Percentiles rank a stretch among this genome's conserved stretches.
Evolutionary conservation across 495 filamentous ascomycete genomes (phyloP).

Genomic region (Elasticomyces elasticus): DNA sequence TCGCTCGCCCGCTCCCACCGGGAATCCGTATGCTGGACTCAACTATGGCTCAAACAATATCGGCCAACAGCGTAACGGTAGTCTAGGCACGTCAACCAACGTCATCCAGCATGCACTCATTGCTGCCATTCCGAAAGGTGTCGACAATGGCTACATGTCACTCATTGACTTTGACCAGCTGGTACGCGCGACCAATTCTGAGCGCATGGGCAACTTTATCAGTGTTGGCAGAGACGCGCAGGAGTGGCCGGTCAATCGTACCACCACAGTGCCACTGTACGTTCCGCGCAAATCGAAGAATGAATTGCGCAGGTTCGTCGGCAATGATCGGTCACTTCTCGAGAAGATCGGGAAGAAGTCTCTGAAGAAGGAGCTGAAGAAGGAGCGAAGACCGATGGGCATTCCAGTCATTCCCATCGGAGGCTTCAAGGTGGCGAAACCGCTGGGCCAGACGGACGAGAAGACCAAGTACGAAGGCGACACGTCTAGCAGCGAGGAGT

Average conservation of each 20-base stretch:
- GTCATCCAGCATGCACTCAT: constrained; percentile 14
- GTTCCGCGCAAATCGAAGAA: constrained; percentile 36
- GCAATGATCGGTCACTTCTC: constrained; percentile 24
- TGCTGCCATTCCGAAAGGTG: constrained; percentile 28
- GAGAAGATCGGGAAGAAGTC: constrained; percentile 22
- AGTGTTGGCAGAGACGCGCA: constrained; percentile 28
- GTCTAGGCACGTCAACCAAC: not conserved
- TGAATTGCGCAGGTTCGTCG: constrained; percentile 32
- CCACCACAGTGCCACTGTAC: constrained; percentile 29
- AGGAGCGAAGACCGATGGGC: not conserved
- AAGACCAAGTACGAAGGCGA: constrained; percentile 29
- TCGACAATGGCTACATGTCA: constrained; percentile 28
- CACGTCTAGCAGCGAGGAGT: constrained; percentile 26
- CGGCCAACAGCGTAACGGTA: not conserved
- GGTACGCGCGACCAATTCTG: constrained; percentile 33
- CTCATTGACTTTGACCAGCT: constrained; percentile 33
- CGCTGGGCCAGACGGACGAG: not conserved
- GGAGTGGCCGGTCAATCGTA: constrained; percentile 15
- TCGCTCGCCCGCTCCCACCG: constrained; percentile 4
- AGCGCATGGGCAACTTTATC: constrained; percentile 33
- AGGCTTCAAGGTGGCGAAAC: not conserved
- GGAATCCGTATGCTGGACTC: not conserved
- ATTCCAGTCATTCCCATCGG: not conserved
- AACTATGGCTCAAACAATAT: not conserved
- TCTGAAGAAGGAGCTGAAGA: constrained; percentile 14